Evolutionary conservation across 805 yeast genomes (phyloP).

Genomic region (Starmerella ratchasimensis): DNA sequence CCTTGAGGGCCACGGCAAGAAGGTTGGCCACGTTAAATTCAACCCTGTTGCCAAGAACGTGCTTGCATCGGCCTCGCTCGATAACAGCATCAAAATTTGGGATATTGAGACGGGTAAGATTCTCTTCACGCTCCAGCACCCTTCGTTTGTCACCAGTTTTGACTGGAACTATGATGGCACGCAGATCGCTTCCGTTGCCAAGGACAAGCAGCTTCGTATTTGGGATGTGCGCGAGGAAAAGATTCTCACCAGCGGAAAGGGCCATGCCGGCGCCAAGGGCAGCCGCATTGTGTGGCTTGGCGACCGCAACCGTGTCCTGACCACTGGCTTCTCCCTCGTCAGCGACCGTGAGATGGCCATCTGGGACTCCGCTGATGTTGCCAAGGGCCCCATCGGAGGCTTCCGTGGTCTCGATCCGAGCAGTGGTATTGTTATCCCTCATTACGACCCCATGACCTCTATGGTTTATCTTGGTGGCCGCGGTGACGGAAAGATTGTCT

Average conservation of each 20-base stretch:
- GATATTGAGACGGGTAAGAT: constrained; percentile 63
- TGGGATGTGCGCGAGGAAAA: constrained; percentile 79
- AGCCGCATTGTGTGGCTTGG: constrained; percentile 87
- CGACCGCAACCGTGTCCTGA: constrained; percentile 64
- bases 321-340: constrained; percentile 86
- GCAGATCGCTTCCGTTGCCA: constrained; percentile 70
- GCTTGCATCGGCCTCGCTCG: constrained; percentile 80
- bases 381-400: constrained; percentile 77
- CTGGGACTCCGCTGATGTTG: constrained; percentile 72
- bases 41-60: constrained; percentile 83
- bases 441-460: constrained; percentile 67
- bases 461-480: constrained; percentile 86
- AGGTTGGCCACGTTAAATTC: constrained; percentile 82
- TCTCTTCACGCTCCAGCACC: constrained; percentile 62
- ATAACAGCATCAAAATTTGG: constrained; percentile 87
- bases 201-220: constrained; percentile 79
- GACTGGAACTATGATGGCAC: constrained; percentile 84
- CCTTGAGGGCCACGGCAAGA: constrained; percentile 76
- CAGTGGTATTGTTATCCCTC: constrained; percentile 87
- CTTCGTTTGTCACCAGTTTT: constrained; percentile 85
- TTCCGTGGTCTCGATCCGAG: constrained; percentile 76
- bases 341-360: constrained; percentile 92
- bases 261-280: constrained; percentile 87
- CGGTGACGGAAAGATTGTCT: constrained; percentile 95
- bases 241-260: constrained; percentile 67